These are phyloP conservation scores for Plasmodium sp. DNA, from an alignment of 169 alveolate genomes.

Conservation along the genomic window DNA sequence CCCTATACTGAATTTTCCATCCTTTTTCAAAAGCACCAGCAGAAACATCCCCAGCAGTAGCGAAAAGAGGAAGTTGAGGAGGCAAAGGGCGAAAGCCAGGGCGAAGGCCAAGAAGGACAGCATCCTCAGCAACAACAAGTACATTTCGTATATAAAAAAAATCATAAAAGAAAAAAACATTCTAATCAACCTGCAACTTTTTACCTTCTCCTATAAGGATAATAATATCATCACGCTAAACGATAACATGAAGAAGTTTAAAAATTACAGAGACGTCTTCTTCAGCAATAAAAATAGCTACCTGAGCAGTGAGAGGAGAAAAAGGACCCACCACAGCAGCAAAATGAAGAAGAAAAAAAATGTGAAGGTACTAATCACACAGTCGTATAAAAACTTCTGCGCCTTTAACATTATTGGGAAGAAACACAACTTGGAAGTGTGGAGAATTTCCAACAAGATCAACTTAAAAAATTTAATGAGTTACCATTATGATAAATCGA, in stretches of 20 bases:
- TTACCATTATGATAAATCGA: constrained; percentile 53
- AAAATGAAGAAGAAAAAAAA: constrained; percentile 32
- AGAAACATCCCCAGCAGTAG: background rate
- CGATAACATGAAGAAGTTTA: constrained; percentile 70
- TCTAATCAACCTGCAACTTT: constrained; percentile 44
- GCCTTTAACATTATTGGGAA: constrained; percentile 73
- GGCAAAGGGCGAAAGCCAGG: background rate
- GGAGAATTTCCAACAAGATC: constrained; percentile 54
- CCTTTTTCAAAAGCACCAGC: constrained; percentile 36
- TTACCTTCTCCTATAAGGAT: constrained; percentile 72
- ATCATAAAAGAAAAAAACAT: constrained; percentile 60
- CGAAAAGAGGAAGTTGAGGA: constrained; percentile 6
- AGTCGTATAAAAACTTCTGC: constrained; percentile 67
- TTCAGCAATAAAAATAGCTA: constrained; percentile 9
- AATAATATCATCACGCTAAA: constrained; percentile 68
- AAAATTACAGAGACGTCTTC: constrained; percentile 72
- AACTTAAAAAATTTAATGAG: constrained; percentile 20
- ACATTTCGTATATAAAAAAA: constrained; percentile 56
- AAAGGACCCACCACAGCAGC: background rate
- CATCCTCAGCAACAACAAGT: constrained; percentile 42
- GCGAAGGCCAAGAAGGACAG: constrained; percentile 21
- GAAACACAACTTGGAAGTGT: constrained; percentile 58
- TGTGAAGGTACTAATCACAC: constrained; percentile 67
- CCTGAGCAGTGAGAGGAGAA: constrained; percentile 22
- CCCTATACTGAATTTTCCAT: constrained; percentile 30